Evolutionary conservation across 2,329 filamentous ascomycete species (phyloP).

Genomic region (Monilinia laxa): DNA sequence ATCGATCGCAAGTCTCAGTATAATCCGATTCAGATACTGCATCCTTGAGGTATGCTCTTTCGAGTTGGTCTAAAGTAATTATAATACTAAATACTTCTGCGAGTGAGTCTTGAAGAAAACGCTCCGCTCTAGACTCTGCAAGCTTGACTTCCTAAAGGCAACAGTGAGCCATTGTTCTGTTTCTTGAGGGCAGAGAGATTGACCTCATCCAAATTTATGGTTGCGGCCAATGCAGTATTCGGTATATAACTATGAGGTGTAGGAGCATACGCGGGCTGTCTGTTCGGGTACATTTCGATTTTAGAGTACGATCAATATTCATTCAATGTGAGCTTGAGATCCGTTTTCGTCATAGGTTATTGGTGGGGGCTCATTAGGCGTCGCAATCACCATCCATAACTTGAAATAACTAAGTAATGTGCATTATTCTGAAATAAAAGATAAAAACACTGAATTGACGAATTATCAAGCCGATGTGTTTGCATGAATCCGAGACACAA

Average conservation of each 20-base stretch:
- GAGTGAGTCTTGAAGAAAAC: conserved; percentile 91
- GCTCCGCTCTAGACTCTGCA: conserved; percentile 79
- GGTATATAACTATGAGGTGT: conserved; percentile 72
- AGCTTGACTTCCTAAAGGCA: conserved; percentile 80
- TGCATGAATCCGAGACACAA: too few relatives aligned
- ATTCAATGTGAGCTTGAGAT: background rate
- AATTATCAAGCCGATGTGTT: background rate
- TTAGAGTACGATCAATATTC: conserved; percentile 4
- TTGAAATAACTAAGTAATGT: background rate
- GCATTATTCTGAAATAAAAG: background rate
- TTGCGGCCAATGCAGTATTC: conserved; percentile 76
- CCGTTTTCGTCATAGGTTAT: conserved; percentile 7
- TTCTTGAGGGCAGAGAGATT: conserved; percentile 21
- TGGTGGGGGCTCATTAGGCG: conserved; percentile 11
- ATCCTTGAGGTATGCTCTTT: conserved; percentile 96
- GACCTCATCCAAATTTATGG: conserved; percentile 92
- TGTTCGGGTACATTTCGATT: conserved; percentile 39
- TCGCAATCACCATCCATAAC: background rate
- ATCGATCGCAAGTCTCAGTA: conserved; percentile 90
- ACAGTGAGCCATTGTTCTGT: background rate
- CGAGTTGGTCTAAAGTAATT: conserved; percentile 88
- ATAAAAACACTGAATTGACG: background rate
- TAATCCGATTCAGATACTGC: conserved; percentile 89
- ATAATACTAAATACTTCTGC: conserved; percentile 98
- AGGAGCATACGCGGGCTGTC: conserved; percentile 41